Evolutionary conservation across 208 protist genomes (phyloP).

Genomic region (Acanthamoeba castellanii): DNA sequence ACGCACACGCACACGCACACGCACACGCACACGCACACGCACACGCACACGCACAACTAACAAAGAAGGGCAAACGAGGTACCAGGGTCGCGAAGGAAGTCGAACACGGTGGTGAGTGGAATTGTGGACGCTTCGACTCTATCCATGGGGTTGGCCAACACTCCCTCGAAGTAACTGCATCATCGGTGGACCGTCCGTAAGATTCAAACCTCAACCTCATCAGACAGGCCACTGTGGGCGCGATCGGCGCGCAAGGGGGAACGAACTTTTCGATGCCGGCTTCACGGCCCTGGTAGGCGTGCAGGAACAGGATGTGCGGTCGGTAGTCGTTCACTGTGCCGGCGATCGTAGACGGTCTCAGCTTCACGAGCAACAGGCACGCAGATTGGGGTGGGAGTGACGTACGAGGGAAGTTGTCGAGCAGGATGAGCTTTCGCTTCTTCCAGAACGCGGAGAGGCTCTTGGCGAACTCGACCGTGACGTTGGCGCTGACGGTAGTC

Average conservation of each 20-base stretch:
- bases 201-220: not conserved
- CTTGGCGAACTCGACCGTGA: conserved; percentile 46
- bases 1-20: no score
- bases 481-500: not conserved
- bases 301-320: conserved; percentile 28
- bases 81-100: conserved; percentile 33
- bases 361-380: not conserved
- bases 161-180: conserved; percentile 4
- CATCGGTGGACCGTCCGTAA: not conserved
- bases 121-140: conserved; percentile 15
- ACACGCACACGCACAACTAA: no score
- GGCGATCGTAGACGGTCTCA: not conserved
- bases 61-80: not conserved
- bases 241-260: not conserved
- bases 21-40: no score
- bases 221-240: no score
- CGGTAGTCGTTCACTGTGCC: conserved; percentile 56
- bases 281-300: conserved; percentile 44
- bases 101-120: conserved; percentile 42
- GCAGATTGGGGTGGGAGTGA: not conserved
- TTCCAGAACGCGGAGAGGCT: conserved; percentile 37
- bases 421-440: conserved; percentile 48
- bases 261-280: conserved; percentile 22
- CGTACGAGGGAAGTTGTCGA: conserved; percentile 38
- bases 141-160: conserved; percentile 48